Evolutionary conservation across 441 rosid genomes (phyloP).

Genomic region (Adansonia rubrostipa): DNA sequence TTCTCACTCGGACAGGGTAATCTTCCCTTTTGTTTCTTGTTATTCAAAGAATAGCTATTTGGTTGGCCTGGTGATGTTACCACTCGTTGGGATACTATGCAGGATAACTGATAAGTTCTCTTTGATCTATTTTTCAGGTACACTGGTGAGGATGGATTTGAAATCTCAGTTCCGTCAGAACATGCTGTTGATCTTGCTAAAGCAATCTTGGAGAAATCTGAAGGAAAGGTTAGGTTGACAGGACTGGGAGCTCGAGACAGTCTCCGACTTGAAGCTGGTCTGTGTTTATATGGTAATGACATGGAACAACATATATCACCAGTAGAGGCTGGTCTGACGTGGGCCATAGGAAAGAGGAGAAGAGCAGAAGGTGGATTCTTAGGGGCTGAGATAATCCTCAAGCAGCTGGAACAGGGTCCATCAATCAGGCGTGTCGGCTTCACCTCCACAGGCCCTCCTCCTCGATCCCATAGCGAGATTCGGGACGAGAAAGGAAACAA

Average conservation of each 20-base stretch:
- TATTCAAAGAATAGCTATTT: neutral
- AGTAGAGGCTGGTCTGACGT: conserved; percentile 89
- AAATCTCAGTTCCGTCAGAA: conserved; percentile 93
- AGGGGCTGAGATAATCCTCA: conserved; percentile 85
- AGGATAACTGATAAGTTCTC: neutral
- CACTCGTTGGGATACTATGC: neutral
- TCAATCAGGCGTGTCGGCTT: conserved; percentile 83
- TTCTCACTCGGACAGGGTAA: conserved; percentile 93
- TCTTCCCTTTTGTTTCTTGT: conserved; percentile 24
- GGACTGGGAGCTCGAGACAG: conserved; percentile 97
- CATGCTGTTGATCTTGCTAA: conserved; percentile 81
- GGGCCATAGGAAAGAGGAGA: conserved; percentile 97
- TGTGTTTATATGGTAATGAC: conserved; percentile 91
- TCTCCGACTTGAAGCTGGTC: conserved; percentile 92
- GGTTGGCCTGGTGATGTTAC: neutral
- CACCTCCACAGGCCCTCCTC: conserved; percentile 81
- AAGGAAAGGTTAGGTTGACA: conserved; percentile 85
- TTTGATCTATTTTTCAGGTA: conserved; percentile 52
- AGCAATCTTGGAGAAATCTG: conserved; percentile 90
- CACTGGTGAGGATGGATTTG: conserved; percentile 98
- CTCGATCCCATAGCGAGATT: conserved; percentile 91
- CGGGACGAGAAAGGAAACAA: conserved; percentile 68
- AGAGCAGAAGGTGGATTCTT: conserved; percentile 94
- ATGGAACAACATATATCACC: conserved; percentile 92
- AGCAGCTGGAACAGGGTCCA: conserved; percentile 86